Percentiles rank a stretch among this genome's conserved stretches.
Conservation (phyloP, 192 early-diverging fungal genomes). For the Coemansia biformis region DNA sequence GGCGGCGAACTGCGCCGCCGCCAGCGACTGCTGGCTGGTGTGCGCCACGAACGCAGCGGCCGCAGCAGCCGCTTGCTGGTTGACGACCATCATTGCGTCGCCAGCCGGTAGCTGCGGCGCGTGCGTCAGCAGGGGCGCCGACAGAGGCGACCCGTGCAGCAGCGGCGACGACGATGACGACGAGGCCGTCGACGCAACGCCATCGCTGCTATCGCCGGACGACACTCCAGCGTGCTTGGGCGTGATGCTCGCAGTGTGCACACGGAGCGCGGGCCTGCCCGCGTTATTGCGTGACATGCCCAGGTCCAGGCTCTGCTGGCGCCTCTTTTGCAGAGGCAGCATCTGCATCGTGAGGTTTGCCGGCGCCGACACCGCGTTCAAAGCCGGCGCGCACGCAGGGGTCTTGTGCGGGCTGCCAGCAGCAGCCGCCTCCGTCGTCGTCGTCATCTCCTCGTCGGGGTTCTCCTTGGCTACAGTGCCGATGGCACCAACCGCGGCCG, state of each 20-base stretch:
- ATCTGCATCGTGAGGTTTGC: not conserved
- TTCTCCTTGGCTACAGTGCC: conserved; percentile 13
- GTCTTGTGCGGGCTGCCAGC: conserved; percentile 6
- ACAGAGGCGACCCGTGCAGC: conserved; percentile 32
- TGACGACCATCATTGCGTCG: not conserved
- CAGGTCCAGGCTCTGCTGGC: conserved; percentile 44
- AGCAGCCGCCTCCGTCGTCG: conserved; percentile 4
- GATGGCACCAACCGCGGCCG: not conserved
- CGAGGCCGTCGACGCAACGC: not conserved
- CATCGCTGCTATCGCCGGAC: conserved; percentile 1
- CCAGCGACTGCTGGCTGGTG: conserved; percentile 18
- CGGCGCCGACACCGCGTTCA: conserved; percentile 1
- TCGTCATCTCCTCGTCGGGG: conserved; percentile 1
- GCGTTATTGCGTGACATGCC: conserved; percentile 7
- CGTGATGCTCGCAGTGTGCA: conserved; percentile 14
- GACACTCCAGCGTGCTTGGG: not conserved
- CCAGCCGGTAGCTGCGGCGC: conserved; percentile 23
- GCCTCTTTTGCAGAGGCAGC: conserved; percentile 22
- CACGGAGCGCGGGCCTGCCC: conserved; percentile 33
- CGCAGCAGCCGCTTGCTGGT: conserved; percentile 11
- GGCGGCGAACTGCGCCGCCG: conserved; percentile 16
- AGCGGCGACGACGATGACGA: conserved; percentile 24
- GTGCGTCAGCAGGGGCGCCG: conserved; percentile 31
- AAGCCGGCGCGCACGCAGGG: not conserved
- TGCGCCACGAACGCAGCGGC: conserved; percentile 36